Evolutionary conservation across 495 filamentous ascomycete species (phyloP).

Genomic region (Extremus antarcticus): DNA sequence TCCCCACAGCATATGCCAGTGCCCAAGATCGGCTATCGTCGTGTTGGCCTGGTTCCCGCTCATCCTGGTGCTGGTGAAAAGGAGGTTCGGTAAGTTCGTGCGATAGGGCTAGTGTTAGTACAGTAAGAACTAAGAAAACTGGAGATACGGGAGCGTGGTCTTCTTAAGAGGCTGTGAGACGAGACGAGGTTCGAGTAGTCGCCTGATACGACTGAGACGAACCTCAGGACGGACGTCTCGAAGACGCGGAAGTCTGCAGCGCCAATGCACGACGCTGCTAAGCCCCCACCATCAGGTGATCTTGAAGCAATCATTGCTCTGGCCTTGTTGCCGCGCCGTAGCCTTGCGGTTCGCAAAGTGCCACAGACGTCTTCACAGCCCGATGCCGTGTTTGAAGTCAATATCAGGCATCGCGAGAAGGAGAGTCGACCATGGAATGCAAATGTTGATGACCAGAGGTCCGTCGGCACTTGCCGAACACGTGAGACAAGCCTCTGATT

Average conservation of each 20-base stretch:
- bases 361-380: too few relatives aligned
- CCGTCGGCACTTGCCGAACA: too few relatives aligned
- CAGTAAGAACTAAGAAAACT: too few relatives aligned
- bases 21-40: slow-evolving; percentile 6
- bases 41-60: slow-evolving; percentile 10
- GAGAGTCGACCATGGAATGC: too few relatives aligned
- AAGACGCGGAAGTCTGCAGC: neutral
- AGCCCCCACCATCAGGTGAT: neutral
- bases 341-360: too few relatives aligned
- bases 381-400: too few relatives aligned
- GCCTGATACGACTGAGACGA: neutral
- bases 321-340: neutral
- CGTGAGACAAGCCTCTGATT: too few relatives aligned
- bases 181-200: neutral
- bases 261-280: neutral
- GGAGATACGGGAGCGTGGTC: too few relatives aligned
- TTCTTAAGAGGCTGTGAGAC: neutral
- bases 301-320: neutral
- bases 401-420: too few relatives aligned
- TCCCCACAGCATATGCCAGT: slow-evolving; percentile 18
- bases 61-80: slow-evolving; percentile 2
- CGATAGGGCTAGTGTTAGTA: too few relatives aligned
- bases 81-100: too few relatives aligned
- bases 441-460: too few relatives aligned
- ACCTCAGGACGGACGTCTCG: neutral